Conservation (phyloP, 2,329 filamentous ascomycete species). For the Diatrype stigma region DNA sequence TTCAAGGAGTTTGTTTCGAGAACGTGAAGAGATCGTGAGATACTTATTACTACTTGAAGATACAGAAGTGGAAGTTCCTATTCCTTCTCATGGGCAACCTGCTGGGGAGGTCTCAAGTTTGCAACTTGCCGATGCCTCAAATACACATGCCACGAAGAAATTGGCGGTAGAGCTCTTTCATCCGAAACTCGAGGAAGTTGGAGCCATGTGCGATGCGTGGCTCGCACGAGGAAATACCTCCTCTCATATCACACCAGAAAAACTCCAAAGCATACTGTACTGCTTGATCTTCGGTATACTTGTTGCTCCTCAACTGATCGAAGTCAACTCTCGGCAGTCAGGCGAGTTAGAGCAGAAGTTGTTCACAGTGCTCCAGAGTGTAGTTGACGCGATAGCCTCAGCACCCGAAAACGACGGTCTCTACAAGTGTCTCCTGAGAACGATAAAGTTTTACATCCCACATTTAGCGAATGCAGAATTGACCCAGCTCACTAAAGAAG, state of each 20-base stretch:
- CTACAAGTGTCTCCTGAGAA: slow-evolving; percentile 42
- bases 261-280: slow-evolving; percentile 48
- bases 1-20: slow-evolving; percentile 40
- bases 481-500: slow-evolving; percentile 32
- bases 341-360: slow-evolving; percentile 43
- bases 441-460: slow-evolving; percentile 44
- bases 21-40: slow-evolving; percentile 41
- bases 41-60: slow-evolving; percentile 53
- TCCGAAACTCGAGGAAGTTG: slow-evolving; percentile 48
- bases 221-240: slow-evolving; percentile 40
- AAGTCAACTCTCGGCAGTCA: slow-evolving; percentile 44
- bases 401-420: slow-evolving; percentile 44
- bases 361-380: slow-evolving; percentile 36
- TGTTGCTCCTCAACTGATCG: slow-evolving; percentile 43
- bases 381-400: slow-evolving; percentile 35
- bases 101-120: slow-evolving; percentile 2
- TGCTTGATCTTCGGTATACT: slow-evolving; percentile 43
- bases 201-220: slow-evolving; percentile 45
- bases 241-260: slow-evolving; percentile 46
- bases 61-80: slow-evolving; percentile 6
- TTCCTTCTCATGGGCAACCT: slow-evolving; percentile 2
- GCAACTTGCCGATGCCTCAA: slow-evolving; percentile 30
- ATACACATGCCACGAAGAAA: slow-evolving; percentile 42
- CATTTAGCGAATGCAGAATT: slow-evolving; percentile 35
- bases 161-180: slow-evolving; percentile 50